These are phyloP conservation scores for Aspergillus fumigatiaffinis DNA, from an alignment of 2,329 filamentous ascomycete species.

Conservation along the genomic window DNA sequence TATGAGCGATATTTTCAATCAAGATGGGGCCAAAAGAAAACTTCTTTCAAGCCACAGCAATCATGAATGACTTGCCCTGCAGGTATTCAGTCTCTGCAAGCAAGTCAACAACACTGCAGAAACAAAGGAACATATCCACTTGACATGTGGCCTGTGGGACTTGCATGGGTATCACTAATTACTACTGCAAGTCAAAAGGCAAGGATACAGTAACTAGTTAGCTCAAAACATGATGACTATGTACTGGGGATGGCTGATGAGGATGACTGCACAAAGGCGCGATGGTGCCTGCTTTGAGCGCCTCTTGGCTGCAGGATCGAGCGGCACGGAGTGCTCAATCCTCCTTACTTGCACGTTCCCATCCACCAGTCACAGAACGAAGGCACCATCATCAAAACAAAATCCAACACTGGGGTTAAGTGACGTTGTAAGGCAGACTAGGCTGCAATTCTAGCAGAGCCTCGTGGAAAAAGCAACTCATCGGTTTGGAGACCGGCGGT, in stretches of 20 bases:
- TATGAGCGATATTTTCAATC: neutral
- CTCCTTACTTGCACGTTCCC: neutral
- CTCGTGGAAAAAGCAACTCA: neutral
- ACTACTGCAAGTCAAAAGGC: neutral
- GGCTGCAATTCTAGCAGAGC: neutral
- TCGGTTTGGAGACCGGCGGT: neutral
- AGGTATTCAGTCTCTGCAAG: neutral
- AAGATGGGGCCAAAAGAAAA: neutral
- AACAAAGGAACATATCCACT: neutral
- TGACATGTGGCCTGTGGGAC: neutral
- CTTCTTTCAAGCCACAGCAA: neutral
- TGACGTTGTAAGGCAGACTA: neutral
- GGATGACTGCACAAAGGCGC: neutral
- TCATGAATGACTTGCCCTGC: neutral
- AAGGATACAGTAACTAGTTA: neutral
- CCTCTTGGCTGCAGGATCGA: neutral
- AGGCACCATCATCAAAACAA: neutral
- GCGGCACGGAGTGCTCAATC: neutral
- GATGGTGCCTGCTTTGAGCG: neutral
- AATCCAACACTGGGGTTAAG: neutral
- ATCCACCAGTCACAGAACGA: neutral
- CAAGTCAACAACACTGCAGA: neutral
- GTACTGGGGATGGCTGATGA: neutral
- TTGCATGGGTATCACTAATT: neutral
- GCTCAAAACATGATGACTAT: neutral